Evolutionary conservation across 495 filamentous ascomycete genomes (phyloP), one percentile per base, ranked within the genome.

Genomic region (Penicillium paradoxum): DNA sequence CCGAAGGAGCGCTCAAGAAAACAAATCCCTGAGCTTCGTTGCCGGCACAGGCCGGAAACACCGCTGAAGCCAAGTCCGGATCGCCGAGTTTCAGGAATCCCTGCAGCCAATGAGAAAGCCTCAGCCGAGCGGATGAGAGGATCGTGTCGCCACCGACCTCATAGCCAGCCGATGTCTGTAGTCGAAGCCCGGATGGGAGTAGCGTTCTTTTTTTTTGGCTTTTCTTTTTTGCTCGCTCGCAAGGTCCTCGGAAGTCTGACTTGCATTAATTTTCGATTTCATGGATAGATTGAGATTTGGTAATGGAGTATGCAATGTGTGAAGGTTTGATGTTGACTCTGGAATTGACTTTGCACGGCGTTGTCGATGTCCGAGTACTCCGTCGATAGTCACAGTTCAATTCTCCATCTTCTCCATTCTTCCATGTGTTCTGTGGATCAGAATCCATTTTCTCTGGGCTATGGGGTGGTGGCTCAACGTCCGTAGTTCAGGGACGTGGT

Each of bases 61-160:
- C 48, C 47, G 22, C 32, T 21, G 18, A 49, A 61, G 48, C 60
- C 58, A 66, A 66, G 58, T 62, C 53, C 57, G 63, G 63, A 65
- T 65, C 62, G 54, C 51, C 63, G 50, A 62, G 63, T 66, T 66
- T 64, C 63, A 66, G 53, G 38, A 55, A 50, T 18, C 22, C 18
- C n/a, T 17, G 30, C 10, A 30, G 36, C 63, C 60, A 66, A 64
- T 66, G 53, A 59, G 8, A 19, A 13, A 5, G 3, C 17, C 25
- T 21, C 22, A 45, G 21, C 27, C 46, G 19, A 56, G 45, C 33
- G 45, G 53, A 51, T 17, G 53, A 64, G 57, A 61, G 60, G 53
- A 64, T 60, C 40, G 49, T 14, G 39, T 44, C 60, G 58, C 63
- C 63, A 66, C 63, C 54, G 53, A 64, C 60, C 60, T 66, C 63